Base-by-base conservation (phyloP, 108 stramenopile species). In the Conticribra weissflogii region DNA sequence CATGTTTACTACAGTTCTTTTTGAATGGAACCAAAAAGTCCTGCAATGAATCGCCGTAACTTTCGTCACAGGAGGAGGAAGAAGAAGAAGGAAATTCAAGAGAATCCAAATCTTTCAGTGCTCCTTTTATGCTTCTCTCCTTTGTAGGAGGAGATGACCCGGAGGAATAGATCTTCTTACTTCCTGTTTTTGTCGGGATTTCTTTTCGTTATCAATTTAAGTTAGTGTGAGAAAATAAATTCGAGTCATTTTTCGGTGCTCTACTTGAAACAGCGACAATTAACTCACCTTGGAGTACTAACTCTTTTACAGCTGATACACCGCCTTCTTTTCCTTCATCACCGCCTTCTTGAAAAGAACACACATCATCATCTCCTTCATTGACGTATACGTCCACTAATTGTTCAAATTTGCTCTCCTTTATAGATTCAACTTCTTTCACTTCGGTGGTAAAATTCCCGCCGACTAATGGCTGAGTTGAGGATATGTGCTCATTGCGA, bases 341-440 rank as follows among this genome's bases (percentile, higher is more conserved):
- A 4, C 34, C 36, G 19, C 44, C 52, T 23, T 53, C 59, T 2
- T 59, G 32, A 44, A 59, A 59, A 25, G 59, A 59, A 22, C 59
- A 59, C 15, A 59, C 59, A 7, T 59, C 59, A 7, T 12, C 36
- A 41, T 41, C 36, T 9, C 36, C 5, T 5, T 41, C 36, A 41
- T 5, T n/a, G n/a, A n/a, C n/a, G n/a, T n/a, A n/a, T n/a, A n/a
- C n/a, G n/a, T n/a, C n/a, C n/a, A n/a, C n/a, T n/a, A n/a, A n/a
- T n/a, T n/a, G n/a, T n/a, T n/a, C n/a, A n/a, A n/a, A n/a, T n/a
- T n/a, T n/a, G n/a, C n/a, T n/a, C n/a, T n/a, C n/a, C n/a, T n/a
- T n/a, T n/a, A n/a, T n/a, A n/a, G n/a, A n/a, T n/a, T 41, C 36
- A 41, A 41, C 12, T 41, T 5, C 5, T 41, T 41, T 12, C 36